phyloP scores from a whole-genome alignment of 148 eudicot species.

The Cornus kousa region DNA sequence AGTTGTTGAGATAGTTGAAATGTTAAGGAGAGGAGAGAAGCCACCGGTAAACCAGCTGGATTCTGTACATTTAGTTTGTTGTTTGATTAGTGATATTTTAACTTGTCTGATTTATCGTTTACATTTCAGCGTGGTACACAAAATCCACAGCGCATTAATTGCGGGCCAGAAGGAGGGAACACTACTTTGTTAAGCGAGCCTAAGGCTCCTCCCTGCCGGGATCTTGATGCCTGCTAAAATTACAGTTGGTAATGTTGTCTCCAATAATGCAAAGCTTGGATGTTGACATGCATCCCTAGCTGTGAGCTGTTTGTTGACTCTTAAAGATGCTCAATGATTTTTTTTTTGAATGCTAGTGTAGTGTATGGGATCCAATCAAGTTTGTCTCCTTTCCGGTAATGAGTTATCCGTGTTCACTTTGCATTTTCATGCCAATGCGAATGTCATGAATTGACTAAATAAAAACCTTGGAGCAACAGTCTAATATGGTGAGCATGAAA shows the following conservation, averaged over 20 bases:
- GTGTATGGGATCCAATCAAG: no score
- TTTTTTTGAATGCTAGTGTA: neutral
- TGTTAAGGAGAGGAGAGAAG: conserved; percentile 77
- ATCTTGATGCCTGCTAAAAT: conserved; percentile 82
- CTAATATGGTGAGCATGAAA: neutral
- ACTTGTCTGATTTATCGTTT: neutral
- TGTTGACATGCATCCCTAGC: conserved; percentile 12
- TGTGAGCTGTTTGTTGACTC: conserved; percentile 12
- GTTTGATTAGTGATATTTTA: neutral
- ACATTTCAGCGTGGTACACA: conserved; percentile 79
- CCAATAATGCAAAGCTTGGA: conserved; percentile 36
- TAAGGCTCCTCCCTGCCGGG: conserved; percentile 85
- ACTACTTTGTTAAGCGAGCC: conserved; percentile 82
- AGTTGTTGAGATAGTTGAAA: conserved; percentile 89
- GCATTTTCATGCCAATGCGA: neutral
- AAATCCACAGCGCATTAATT: conserved; percentile 54
- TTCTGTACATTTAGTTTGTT: neutral
- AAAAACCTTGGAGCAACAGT: neutral
- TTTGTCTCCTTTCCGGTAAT: neutral
- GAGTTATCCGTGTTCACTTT: neutral
- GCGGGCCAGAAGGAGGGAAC: conserved; percentile 85
- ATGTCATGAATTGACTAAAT: neutral
- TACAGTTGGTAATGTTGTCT: conserved; percentile 8
- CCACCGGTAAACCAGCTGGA: conserved; percentile 65
- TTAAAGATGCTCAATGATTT: conserved; percentile 7